Evolutionary conservation across 345 rosid species (phyloP), one percentile per base, ranked within the genome.

Genomic region (Eucalyptus globulus): DNA sequence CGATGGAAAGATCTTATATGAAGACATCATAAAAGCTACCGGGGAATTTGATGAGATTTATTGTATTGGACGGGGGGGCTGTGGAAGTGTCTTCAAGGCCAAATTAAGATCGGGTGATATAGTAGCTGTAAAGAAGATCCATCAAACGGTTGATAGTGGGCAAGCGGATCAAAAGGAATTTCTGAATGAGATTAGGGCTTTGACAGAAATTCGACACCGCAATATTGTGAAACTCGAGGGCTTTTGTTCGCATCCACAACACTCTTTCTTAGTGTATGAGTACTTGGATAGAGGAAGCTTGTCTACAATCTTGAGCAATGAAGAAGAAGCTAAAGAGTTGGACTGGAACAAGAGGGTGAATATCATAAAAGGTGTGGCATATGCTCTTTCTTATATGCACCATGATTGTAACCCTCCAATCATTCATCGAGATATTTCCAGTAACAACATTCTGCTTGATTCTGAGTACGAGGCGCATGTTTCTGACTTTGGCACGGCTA

Each of bases 101-200:
- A 37, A 87, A 43, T 83, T 93, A 27, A 86, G 69, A 37, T 49
- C 88, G 6, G 88, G 85, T 6, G 44, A 14, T 22, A 44, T 43
- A 2, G 92, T 93, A 45, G 93, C 94, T 6, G 93, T 92, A 8
- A 93, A 92, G 91, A 93, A 91, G 86, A 89, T 92, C n/a, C 87
- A 89, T 60, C 65, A 67, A 8, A 51, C 40, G 7, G 54, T 26
- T 3, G 40, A 67, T 67, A 31, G 69, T 14, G 43, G 54, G 26
- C 56, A n/a, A n/a, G 50, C 45, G 16, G 58, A 87, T 56, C 87
- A 13, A 16, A 86, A 89, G 29, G 91, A 88, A 54, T 90, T 90
- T 49, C 5, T 88, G 14, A 90, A 87, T n/a, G 91, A 88, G 90
- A 56, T 90, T 2, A 72, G 37, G 69, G 91, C 87, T 24, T 49